These are phyloP conservation scores for Rhizopus sp. DNA, from an alignment of 371 early-diverging fungal species.

Conservation along the genomic window DNA sequence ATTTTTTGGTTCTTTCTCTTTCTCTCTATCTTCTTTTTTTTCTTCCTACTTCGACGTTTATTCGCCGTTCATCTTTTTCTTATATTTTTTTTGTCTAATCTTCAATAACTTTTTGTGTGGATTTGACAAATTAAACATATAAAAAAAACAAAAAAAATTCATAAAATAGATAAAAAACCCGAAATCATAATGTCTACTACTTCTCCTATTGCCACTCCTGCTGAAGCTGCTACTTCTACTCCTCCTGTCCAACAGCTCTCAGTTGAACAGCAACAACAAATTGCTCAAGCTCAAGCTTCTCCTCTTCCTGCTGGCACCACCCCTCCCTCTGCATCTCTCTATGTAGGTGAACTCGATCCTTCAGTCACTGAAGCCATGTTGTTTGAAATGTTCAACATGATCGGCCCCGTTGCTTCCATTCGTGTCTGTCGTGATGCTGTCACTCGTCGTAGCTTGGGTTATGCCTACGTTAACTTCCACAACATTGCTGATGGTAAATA, in stretches of 20 bases:
- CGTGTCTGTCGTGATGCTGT: constrained; percentile 98
- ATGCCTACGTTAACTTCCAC: constrained; percentile 98
- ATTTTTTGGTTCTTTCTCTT: constrained; percentile 15
- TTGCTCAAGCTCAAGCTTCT: constrained; percentile 55
- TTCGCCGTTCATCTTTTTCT: constrained; percentile 28
- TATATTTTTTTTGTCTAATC: constrained; percentile 27
- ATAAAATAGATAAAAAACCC: constrained; percentile 47
- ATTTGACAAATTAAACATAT: constrained; percentile 31
- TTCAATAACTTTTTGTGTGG: constrained; percentile 14
- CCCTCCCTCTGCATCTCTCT: constrained; percentile 75
- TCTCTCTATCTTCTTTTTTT: constrained; percentile 22
- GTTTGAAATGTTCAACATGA: constrained; percentile 94
- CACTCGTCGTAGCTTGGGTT: constrained; percentile 95
- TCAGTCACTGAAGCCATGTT: constrained; percentile 96
- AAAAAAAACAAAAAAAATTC: constrained; percentile 47
- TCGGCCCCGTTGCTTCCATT: constrained; percentile 96
- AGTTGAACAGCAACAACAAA: constrained; percentile 67
- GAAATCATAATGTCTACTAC: constrained; percentile 51
- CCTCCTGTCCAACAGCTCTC: constrained; percentile 36
- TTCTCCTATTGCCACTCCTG: constrained; percentile 53
- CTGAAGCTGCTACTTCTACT: constrained; percentile 38
- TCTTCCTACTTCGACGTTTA: constrained; percentile 35
- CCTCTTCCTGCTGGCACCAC: constrained; percentile 46
- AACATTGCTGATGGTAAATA: constrained; percentile 70
- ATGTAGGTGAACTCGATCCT: constrained; percentile 92